These are phyloP conservation scores for Tilletia walkeri DNA, from an alignment of 1,284 basidiomycete species.

Conservation along the genomic window DNA sequence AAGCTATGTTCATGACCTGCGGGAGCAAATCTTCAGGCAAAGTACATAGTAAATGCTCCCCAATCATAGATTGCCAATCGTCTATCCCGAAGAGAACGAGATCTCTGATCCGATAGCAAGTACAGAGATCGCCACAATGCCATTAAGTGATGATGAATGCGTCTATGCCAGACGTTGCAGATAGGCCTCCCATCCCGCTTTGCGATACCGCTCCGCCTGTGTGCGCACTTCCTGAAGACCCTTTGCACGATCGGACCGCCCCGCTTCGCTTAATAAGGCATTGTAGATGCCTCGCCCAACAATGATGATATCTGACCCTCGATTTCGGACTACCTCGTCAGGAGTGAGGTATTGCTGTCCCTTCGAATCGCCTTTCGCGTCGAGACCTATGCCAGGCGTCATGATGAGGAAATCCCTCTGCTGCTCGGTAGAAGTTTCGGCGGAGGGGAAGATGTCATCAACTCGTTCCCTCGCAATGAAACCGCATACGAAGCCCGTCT, in stretches of 20 bases:
- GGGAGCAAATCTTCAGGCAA: too few relatives aligned
- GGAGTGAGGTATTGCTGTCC: constrained; percentile 98
- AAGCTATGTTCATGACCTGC: too few relatives aligned
- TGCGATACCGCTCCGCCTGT: constrained; percentile 78
- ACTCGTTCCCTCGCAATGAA: constrained; percentile 72
- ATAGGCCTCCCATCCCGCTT: constrained; percentile 91
- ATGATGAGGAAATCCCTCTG: constrained; percentile 82
- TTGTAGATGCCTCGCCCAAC: constrained; percentile 95
- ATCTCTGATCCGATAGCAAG: not conserved
- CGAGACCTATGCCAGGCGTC: constrained; percentile 88
- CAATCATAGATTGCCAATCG: too few relatives aligned
- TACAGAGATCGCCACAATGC: not conserved
- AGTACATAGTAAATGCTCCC: too few relatives aligned
- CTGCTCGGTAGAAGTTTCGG: constrained; percentile 31
- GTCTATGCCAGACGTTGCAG: constrained; percentile 41
- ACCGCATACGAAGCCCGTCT: constrained; percentile 46
- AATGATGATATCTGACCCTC: constrained; percentile 96
- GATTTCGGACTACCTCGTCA: constrained; percentile 73
- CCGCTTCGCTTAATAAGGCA: constrained; percentile 57
- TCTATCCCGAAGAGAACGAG: not conserved
- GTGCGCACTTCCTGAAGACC: constrained; percentile 61
- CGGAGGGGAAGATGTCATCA: constrained; percentile 63
- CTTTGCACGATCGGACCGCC: constrained; percentile 58
- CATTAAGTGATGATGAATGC: too few relatives aligned
- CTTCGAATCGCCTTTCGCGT: constrained; percentile 77